Evolutionary conservation across 1,284 basidiomycete species (phyloP).

Genomic region (Fomitopsis pinicola): DNA sequence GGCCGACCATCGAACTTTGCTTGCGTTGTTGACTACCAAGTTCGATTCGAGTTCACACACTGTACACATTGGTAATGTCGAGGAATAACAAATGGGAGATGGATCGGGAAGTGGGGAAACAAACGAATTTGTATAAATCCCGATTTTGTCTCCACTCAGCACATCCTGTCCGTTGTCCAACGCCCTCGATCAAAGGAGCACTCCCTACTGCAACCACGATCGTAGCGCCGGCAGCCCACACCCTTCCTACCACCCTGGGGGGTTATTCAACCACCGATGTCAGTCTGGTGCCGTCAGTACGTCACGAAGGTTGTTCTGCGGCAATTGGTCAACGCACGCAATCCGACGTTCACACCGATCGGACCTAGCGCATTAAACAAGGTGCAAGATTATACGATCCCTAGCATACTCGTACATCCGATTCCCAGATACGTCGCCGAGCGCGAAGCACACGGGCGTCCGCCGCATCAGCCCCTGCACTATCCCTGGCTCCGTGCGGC

Average conservation of each 20-base stretch:
- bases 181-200: neutral
- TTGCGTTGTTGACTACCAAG: neutral
- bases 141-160: neutral
- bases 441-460: neutral
- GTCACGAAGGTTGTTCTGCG: neutral
- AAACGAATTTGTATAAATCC: neutral
- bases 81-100: conserved; percentile 1
- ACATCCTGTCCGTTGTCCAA: neutral
- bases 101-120: neutral
- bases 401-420: neutral
- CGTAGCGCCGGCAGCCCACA: neutral
- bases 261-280: neutral
- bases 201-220: neutral
- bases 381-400: neutral
- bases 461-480: neutral
- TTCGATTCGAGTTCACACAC: neutral
- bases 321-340: neutral
- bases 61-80: neutral
- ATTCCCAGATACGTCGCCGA: neutral
- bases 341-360: neutral
- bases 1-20: neutral
- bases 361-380: conserved; percentile 2
- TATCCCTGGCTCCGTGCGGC: conserved; percentile 10
- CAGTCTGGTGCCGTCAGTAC: neutral
- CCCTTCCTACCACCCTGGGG: neutral